Conservation (phyloP, 805 yeast genomes). For the Lipomyces yamanashiensis region DNA sequence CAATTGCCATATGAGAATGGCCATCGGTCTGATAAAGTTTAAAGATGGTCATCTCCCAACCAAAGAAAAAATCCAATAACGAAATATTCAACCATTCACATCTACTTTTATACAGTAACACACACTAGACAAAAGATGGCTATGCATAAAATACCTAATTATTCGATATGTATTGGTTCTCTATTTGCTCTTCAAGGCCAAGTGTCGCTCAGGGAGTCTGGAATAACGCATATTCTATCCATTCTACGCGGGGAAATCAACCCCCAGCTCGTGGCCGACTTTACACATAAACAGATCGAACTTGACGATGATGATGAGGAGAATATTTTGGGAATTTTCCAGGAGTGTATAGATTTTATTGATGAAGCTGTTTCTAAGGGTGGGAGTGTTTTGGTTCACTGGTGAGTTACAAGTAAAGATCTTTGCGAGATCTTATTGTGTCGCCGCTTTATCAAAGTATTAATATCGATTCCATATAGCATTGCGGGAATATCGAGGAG, state of each 20-base stretch:
- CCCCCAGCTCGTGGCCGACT: constrained; percentile 52
- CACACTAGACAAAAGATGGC: constrained; percentile 39
- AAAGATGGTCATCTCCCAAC: neutral
- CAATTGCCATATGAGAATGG: neutral
- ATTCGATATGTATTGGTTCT: constrained; percentile 77
- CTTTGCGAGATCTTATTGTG: too few relatives aligned
- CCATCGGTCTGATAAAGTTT: neutral
- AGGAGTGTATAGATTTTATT: constrained; percentile 68
- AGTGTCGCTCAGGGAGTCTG: constrained; percentile 56
- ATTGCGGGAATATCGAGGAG: constrained; percentile 95
- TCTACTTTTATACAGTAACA: neutral
- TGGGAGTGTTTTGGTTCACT: constrained; percentile 49
- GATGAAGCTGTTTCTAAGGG: constrained; percentile 53
- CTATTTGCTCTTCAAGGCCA: constrained; percentile 64
- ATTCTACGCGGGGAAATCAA: constrained; percentile 69
- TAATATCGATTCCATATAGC: constrained; percentile 56
- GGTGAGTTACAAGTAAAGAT: constrained; percentile 47
- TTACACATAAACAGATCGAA: constrained; percentile 56
- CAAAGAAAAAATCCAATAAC: neutral
- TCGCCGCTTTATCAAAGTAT: too few relatives aligned
- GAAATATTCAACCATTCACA: neutral
- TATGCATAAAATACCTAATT: constrained; percentile 65
- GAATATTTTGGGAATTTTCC: constrained; percentile 66
- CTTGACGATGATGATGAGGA: constrained; percentile 73
- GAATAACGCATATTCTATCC: constrained; percentile 75